A percentile compares a stretch with the other conserved stretches of the same genome.
Conservation (phyloP, 345 rosid species). For the Capsella bursapastoris region DNA sequence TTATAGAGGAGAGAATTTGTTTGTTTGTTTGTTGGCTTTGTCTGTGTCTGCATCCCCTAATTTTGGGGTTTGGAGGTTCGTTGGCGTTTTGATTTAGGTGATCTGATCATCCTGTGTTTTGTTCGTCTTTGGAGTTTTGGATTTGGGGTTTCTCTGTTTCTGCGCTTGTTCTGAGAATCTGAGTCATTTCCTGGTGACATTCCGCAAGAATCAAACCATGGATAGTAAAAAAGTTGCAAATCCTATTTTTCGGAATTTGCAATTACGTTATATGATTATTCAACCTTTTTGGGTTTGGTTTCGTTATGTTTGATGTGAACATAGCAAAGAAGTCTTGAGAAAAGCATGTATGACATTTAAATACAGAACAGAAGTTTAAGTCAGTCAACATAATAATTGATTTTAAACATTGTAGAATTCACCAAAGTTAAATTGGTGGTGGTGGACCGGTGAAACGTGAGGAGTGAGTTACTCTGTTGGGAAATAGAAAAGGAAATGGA, state of each 20-base stretch:
- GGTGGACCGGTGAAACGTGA: slow-evolving; percentile 27
- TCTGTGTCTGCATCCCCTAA: slow-evolving; percentile 20
- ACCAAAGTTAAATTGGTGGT: slow-evolving; percentile 32
- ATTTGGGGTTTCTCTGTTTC: slow-evolving; percentile 1
- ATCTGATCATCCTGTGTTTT: slow-evolving; percentile 20
- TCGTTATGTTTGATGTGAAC: slow-evolving; percentile 10
- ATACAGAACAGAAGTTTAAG: background rate
- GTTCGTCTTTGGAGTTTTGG: slow-evolving; percentile 26
- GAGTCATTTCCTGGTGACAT: slow-evolving; percentile 16
- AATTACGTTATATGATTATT: background rate
- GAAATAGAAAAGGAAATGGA: slow-evolving; percentile 19
- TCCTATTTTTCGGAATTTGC: slow-evolving; percentile 13
- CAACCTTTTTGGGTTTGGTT: slow-evolving; percentile 5
- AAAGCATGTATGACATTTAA: background rate
- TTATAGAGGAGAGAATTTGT: slow-evolving; percentile 34
- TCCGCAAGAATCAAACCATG: slow-evolving; percentile 25
- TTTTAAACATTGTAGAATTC: background rate
- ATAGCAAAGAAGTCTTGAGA: background rate
- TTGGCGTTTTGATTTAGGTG: slow-evolving; percentile 14
- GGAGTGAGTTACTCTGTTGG: slow-evolving; percentile 15
- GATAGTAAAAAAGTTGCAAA: slow-evolving; percentile 22
- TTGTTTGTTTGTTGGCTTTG: slow-evolving; percentile 28
- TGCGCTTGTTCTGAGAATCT: slow-evolving; percentile 1
- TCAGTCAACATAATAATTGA: slow-evolving; percentile 28
- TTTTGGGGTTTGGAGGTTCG: slow-evolving; percentile 33